These are phyloP conservation scores for bread wheat (Triticum aestivum) DNA, from an alignment of 176 grass and related monocot species.

Conservation along the genomic window DNA sequence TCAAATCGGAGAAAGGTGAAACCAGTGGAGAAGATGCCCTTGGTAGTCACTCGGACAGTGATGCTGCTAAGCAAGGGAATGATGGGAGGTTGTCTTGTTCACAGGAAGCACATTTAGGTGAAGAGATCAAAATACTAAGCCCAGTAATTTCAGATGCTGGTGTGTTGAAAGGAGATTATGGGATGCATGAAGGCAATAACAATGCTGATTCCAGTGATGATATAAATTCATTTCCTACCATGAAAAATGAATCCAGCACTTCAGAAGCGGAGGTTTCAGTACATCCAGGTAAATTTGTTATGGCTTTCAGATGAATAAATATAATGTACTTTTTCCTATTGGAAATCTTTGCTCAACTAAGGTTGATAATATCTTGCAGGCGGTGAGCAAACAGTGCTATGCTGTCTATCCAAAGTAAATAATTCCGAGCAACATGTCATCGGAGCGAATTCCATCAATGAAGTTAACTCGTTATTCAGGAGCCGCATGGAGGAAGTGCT, in stretches of 20 bases:
- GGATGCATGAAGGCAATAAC: neutral
- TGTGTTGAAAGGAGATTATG: slow-evolving; percentile 13
- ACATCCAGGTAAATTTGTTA: slow-evolving; percentile 28
- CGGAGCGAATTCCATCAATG: slow-evolving; percentile 24
- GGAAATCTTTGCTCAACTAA: slow-evolving; percentile 21
- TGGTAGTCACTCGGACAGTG: slow-evolving; percentile 7
- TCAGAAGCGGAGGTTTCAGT: slow-evolving; percentile 13
- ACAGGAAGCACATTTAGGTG: slow-evolving; percentile 30
- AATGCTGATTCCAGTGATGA: neutral
- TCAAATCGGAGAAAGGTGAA: slow-evolving; percentile 25
- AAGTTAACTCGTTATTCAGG: slow-evolving; percentile 40
- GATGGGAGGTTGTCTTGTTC: slow-evolving; percentile 35
- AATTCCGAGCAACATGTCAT: neutral
- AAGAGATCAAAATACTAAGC: slow-evolving; percentile 44
- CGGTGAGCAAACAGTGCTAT: neutral
- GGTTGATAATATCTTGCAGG: slow-evolving; percentile 16
- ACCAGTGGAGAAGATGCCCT: neutral
- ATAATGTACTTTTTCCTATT: neutral
- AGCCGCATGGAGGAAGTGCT: slow-evolving; percentile 43
- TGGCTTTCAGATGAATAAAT: neutral
- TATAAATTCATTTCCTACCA: neutral
- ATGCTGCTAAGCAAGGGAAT: slow-evolving; percentile 31
- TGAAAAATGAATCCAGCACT: neutral
- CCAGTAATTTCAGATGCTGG: slow-evolving; percentile 18
- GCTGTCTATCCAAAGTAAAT: slow-evolving; percentile 7